phyloP scores from a whole-genome alignment of 2,329 filamentous ascomycete species.

The Exophiala mesophila region DNA sequence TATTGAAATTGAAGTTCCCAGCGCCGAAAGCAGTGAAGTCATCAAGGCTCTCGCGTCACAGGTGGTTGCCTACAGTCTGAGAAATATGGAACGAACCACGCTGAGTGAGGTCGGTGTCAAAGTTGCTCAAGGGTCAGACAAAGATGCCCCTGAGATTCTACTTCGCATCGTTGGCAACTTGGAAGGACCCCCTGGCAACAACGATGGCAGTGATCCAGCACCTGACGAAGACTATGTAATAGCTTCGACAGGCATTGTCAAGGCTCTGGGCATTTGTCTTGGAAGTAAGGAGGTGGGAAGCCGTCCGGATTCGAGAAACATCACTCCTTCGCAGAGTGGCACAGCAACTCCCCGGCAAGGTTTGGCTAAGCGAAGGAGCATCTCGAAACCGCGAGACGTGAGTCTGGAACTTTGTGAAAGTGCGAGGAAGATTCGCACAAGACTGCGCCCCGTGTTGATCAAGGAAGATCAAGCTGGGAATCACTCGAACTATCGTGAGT shows the following conservation, averaged over 20 bases:
- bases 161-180: conserved; percentile 77
- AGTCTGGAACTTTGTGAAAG: conserved; percentile 83
- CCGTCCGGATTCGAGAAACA: conserved; percentile 33
- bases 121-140: conserved; percentile 43
- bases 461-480: conserved; percentile 68
- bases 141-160: conserved; percentile 74
- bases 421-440: conserved; percentile 78
- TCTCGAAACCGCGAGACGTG: conserved; percentile 78
- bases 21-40: conserved; percentile 74
- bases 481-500: conserved; percentile 72
- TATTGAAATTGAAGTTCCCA: conserved; percentile 86
- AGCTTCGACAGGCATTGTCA: conserved; percentile 89
- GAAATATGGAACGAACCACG: conserved; percentile 79
- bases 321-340: conserved; percentile 45
- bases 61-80: conserved; percentile 87
- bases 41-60: conserved; percentile 90
- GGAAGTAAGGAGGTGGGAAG: conserved; percentile 64
- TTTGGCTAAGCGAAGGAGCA: conserved; percentile 41
- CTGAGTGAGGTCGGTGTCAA: conserved; percentile 55
- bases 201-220: conserved; percentile 62
- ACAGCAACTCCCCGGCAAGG: conserved; percentile 52
- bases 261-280: conserved; percentile 84
- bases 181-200: conserved; percentile 45
- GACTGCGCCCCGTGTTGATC: conserved; percentile 76
- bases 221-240: conserved; percentile 94